Conservation (phyloP, 1,284 basidiomycete species). For the Cryptococcus wingfieldii region DNA sequence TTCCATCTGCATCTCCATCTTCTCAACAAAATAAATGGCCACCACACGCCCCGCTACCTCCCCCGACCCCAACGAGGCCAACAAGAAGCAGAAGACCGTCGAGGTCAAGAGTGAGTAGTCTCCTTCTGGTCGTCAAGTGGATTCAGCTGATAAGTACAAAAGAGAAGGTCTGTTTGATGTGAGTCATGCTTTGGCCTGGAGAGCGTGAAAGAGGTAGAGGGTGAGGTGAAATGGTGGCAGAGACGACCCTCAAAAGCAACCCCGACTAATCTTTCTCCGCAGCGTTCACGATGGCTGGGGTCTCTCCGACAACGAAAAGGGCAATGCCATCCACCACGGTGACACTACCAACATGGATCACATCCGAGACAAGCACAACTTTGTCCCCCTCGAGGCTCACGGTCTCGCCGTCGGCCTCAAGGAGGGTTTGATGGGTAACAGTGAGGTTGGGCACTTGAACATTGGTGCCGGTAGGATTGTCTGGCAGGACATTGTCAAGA, state of each 20-base stretch:
- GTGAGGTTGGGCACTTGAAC: constrained; percentile 88
- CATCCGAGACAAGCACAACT: constrained; percentile 70
- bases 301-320: constrained; percentile 65
- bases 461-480: constrained; percentile 87
- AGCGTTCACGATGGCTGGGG: constrained; percentile 96
- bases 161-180: constrained; percentile 90
- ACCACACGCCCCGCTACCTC: constrained; percentile 21
- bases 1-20: not conserved
- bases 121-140: not conserved
- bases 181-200: constrained; percentile 27
- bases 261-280: not conserved
- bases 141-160: not conserved
- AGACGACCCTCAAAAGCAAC: not conserved
- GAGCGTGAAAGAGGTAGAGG: not conserved
- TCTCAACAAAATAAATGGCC: constrained; percentile 11
- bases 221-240: not conserved
- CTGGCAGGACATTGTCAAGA: constrained; percentile 91
- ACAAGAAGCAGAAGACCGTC: constrained; percentile 38
- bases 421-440: constrained; percentile 92
- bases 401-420: constrained; percentile 80
- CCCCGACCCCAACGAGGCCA: constrained; percentile 20
- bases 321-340: constrained; percentile 78
- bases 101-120: constrained; percentile 34
- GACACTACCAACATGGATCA: constrained; percentile 81
- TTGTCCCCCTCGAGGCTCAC: constrained; percentile 70